Conservation (phyloP, 495 filamentous ascomycete genomes). For the Amphirosellinia nigrospora region DNA sequence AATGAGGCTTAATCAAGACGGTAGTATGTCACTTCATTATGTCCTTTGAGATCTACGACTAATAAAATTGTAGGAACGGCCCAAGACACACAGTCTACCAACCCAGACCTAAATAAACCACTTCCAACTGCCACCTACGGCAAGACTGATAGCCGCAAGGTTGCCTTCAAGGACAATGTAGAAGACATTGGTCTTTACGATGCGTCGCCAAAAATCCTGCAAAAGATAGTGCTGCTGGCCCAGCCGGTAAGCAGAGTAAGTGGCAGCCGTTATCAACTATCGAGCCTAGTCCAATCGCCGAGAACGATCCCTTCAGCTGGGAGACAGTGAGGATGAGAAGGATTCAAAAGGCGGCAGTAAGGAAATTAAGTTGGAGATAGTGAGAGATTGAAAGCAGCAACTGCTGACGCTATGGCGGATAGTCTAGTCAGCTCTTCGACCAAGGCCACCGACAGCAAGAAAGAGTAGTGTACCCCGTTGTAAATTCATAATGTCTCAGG, state of each 20-base stretch:
- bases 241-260: constrained; percentile 76
- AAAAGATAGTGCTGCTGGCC: constrained; percentile 39
- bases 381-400: constrained; percentile 73
- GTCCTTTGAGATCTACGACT: constrained; percentile 4
- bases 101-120: constrained; percentile 81
- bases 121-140: constrained; percentile 59
- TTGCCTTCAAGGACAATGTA: constrained; percentile 76
- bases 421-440: constrained; percentile 47
- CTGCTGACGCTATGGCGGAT: constrained; percentile 68
- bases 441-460: constrained; percentile 33
- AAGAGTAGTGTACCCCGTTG: constrained; percentile 19
- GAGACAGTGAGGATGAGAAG: constrained; percentile 94
- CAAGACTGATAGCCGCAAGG: constrained; percentile 68
- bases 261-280: constrained; percentile 93
- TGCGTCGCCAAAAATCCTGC: constrained; percentile 59
- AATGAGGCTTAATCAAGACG: constrained; percentile 79
- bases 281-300: constrained; percentile 84
- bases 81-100: constrained; percentile 43
- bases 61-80: constrained; percentile 32
- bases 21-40: constrained; percentile 55
- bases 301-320: constrained; percentile 96
- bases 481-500: neutral
- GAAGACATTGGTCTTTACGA: constrained; percentile 84
- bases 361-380: constrained; percentile 64
- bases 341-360: constrained; percentile 67